Conservation (phyloP, 2,329 filamentous ascomycete species). For the Tricladium varicosporioides region DNA sequence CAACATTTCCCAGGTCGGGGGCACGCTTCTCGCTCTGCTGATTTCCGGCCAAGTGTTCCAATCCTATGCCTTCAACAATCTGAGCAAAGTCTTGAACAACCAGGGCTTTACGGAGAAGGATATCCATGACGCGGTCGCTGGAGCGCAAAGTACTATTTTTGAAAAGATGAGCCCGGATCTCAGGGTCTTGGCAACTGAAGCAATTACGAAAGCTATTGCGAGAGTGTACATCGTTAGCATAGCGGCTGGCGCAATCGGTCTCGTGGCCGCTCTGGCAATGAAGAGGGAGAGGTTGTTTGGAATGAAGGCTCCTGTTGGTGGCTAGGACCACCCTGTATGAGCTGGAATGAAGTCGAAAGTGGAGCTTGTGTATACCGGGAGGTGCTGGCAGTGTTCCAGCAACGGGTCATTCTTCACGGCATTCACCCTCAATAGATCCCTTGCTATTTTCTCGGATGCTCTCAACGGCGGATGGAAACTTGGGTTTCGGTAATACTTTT, state of each 20-base stretch:
- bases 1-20: constrained; percentile 34
- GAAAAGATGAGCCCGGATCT: constrained; percentile 8
- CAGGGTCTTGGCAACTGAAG: constrained; percentile 23
- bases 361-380: too few species aligned
- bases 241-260: constrained; percentile 26
- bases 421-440: too few species aligned
- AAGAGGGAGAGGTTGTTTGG: constrained; percentile 25
- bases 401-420: too few species aligned
- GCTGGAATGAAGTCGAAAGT: too few species aligned
- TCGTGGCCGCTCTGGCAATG: constrained; percentile 29
- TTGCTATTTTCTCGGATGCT: too few species aligned
- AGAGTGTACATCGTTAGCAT: constrained; percentile 30
- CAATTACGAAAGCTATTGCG: constrained; percentile 29
- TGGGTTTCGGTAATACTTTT: too few species aligned
- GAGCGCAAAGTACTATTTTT: constrained; percentile 14
- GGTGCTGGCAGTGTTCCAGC: too few species aligned
- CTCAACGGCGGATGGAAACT: too few species aligned
- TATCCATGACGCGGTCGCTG: constrained; percentile 26
- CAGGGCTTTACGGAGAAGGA: constrained; percentile 17
- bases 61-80: constrained; percentile 29
- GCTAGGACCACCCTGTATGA: too few species aligned
- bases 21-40: constrained; percentile 33
- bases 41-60: constrained; percentile 38
- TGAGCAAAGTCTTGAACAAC: constrained; percentile 24
- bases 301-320: neutral